Evolutionary conservation across 176 grass and related monocot genomes (phyloP), one percentile per base, ranked within the genome.

Genomic region (Rhynchospora breviuscula): DNA sequence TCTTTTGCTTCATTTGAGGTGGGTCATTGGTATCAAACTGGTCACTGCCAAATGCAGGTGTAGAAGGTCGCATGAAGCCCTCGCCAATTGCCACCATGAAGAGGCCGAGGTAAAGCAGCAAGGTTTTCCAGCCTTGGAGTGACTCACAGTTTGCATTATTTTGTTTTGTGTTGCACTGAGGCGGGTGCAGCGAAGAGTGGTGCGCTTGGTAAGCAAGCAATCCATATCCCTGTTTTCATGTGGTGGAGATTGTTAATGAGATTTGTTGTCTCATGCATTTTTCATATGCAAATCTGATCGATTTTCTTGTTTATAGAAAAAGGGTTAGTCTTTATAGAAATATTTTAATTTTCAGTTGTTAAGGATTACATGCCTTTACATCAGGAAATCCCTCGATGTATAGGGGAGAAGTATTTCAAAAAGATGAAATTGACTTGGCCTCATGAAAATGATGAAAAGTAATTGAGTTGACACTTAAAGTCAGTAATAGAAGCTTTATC

Each of bases 191-290:
- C 4, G 86, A 87, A 57, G 83, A 52, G n/a, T 88, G 63, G 63
- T 88, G 86, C 17, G 86, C 83, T 71, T 93, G 91, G 22, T 88
- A 57, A 62, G 88, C 89, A 52, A 93, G 80, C 57, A 90, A 80
- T 73, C 71, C 74, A 67, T 90, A 93, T 47, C 88, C 89, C 91
- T 93, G 86, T 22, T 5, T 62, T 47, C 22, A 79, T 62, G 54
- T 59, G 13, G 59, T 59, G 18, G 62, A 63, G 3, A 23, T 48
- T 43, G 22, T 60, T 3, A 63, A 26, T 57, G 59, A 59, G 3
- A 81, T 40, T 40, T 40, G 35, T 5, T 40, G 35, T 40, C 35
- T 40, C 35, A 40, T 40, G 35, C 35, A 40, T 40, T 40, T 40
- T 40, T 40, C 35, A 1, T 40, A 40, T 40, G 4, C 35, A 40